phyloP scores from a whole-genome alignment of 305 asterid species.

The Nicotiana rustica region DNA sequence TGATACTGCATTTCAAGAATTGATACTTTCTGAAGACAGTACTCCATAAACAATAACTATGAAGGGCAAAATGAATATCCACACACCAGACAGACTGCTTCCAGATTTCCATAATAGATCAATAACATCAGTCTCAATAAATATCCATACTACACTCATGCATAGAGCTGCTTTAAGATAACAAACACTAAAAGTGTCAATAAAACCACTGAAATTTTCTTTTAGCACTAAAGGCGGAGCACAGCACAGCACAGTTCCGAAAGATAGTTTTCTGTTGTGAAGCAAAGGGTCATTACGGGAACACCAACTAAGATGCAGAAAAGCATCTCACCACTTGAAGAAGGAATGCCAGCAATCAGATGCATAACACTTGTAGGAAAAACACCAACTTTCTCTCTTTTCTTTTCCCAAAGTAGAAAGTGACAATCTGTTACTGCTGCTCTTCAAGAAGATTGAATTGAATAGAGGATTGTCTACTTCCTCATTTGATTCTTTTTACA shows the following conservation, averaged over 20 bases:
- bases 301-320: background rate
- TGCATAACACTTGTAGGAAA: background rate
- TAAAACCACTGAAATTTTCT: background rate
- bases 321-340: background rate
- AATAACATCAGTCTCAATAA: conserved; percentile 4
- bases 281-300: background rate
- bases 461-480: background rate
- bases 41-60: background rate
- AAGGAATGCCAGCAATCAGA: background rate
- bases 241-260: background rate
- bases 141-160: background rate
- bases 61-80: background rate
- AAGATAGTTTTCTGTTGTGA: background rate
- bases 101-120: background rate
- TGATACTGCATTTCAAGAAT: conserved; percentile 11
- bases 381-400: background rate
- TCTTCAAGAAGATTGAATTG: background rate
- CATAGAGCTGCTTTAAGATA: background rate
- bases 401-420: background rate
- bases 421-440: background rate
- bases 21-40: background rate
- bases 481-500: conserved; percentile 6
- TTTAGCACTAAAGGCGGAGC: background rate
- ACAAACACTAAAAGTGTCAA: background rate
- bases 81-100: background rate